Conservation (phyloP, 2,329 filamentous ascomycete genomes). For the Ascocoryne sarcoides region DNA sequence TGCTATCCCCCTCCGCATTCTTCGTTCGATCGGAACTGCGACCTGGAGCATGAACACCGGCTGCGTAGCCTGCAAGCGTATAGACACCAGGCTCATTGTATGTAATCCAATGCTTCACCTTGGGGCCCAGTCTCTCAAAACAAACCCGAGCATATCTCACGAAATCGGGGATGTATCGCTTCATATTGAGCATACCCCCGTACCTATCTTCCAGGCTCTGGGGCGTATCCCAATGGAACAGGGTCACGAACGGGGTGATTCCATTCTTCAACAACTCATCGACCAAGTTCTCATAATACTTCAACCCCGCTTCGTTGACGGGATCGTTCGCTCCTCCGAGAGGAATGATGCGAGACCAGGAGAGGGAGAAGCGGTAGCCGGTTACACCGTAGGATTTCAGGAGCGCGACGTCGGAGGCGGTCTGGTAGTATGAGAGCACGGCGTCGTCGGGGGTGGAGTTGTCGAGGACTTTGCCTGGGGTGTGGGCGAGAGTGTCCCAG, state of each 20-base stretch:
- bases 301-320: conserved; percentile 66
- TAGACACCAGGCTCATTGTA: conserved; percentile 86
- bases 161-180: conserved; percentile 74
- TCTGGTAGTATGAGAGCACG: conserved; percentile 78
- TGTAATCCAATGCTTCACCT: conserved; percentile 80
- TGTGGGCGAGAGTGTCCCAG: conserved; percentile 35
- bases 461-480: conserved; percentile 72
- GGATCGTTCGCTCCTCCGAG: conserved; percentile 72
- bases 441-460: conserved; percentile 64
- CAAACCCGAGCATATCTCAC: conserved; percentile 68
- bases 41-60: conserved; percentile 71
- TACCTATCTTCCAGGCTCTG: conserved; percentile 73
- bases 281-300: conserved; percentile 69
- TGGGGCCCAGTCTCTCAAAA: conserved; percentile 58
- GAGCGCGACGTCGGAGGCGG: conserved; percentile 63
- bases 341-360: conserved; percentile 76
- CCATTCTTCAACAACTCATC: conserved; percentile 67
- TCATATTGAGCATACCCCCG: conserved; percentile 67
- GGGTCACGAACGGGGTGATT: conserved; percentile 71
- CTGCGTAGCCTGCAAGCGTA: conserved; percentile 68
- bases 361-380: conserved; percentile 74
- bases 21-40: conserved; percentile 63
- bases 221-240: conserved; percentile 82
- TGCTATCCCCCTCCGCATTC: conserved; percentile 61
- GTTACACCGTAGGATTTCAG: conserved; percentile 64